Base-by-base conservation (phyloP, 108 stramenopile genomes). In the Cyclotella kingstonii region DNA sequence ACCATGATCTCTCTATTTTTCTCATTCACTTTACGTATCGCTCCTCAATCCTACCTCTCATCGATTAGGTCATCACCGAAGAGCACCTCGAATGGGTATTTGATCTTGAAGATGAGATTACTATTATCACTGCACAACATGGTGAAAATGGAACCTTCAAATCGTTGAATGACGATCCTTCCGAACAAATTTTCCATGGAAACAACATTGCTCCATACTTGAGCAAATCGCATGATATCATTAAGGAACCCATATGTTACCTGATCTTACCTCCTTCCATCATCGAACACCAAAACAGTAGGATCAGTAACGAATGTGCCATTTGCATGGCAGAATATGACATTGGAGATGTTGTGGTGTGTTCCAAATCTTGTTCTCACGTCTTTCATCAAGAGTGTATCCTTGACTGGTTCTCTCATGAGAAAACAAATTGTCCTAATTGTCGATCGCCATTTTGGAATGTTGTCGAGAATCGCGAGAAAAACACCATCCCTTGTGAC, bases 361-460 rank as follows among this genome's bases (percentile, higher is more conserved):
- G 55, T n/a, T 71, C 81, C 19, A 58, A 62, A n/a, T 10, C 18
- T 29, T 82, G 81, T 47, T 27, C 44, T 12, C 81, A 82, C 25
- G 74, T 52, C 26, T 82, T 79, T 34, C 81, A 82, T 48, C 58
- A 76, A 50, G 52, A 70, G 2, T 82, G 81, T 19, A 60, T 82
- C 17, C 43, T 82, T 27, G 58, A 76, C 6, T 82, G 72, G 69
- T 63, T 81, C 18, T 60, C 58, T 5, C 12, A 28, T 23, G 40
- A 17, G 19, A 60, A 60, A 18, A 60, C 6, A n/a, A 34, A 12
- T 25, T 60, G 58, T 33, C 58, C 58, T 19, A 28, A 15, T 15
- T 60, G 58, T 17, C 11, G 58, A 29, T 22, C 18, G 17, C 18
- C 26, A 7, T 45, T 60, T 43, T 60, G 44, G 43, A 43, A 45